Base-by-base conservation (phyloP, 371 early-diverging fungal species). In the Mortierella sp. region DNA sequence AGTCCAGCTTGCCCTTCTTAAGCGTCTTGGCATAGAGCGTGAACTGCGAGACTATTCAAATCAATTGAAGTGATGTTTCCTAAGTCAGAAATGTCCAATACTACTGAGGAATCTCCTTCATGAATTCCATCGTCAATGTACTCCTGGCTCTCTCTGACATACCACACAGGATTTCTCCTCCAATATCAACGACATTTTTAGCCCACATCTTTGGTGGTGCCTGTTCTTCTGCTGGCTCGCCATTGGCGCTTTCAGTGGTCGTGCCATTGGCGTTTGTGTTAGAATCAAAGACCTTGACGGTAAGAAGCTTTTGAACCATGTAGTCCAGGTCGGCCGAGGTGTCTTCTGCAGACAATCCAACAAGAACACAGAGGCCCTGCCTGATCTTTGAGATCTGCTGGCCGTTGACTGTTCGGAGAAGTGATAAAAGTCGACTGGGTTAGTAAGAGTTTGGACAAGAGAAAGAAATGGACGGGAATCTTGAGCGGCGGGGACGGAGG, bases 1-100 rank as follows among this genome's bases (percentile, higher is more conserved):
- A 97, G 79, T 95, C 96, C 9, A 96, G 97, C 70, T 97, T 97
- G 53, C 88, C 89, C 70, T 91, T 95, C 82, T 95, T 94, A 37
- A 82, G 70, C 12, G 90, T 88, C 45, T 87, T 82, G 18, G 88
- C 95, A 67, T 92, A 94, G 45, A 95, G 86, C 14, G 96, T 97
- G 68, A 95, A 95, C 80, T 96, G 95, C 2, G 94, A 93, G 5
- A 95, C 94, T 91, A 75, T 23, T 14, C 26, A 15, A 14, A 53
- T 19, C 26, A 18, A 5, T 46, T 16, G 46, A 11, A 46, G 9
- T 16, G 11, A 46, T 46, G 9, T 16, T 16, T 11, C 9, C 46
- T 16, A 46, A 11, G 46, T 16, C 46, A 46, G 16, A 9, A 46
- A 46, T 46, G 16, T 11, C 46, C 9, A 46, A 16, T 16, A 46